Evolutionary conservation across 1,139 yeast genomes (phyloP).

Genomic region (Kurtzmaniella quercitrusa): DNA sequence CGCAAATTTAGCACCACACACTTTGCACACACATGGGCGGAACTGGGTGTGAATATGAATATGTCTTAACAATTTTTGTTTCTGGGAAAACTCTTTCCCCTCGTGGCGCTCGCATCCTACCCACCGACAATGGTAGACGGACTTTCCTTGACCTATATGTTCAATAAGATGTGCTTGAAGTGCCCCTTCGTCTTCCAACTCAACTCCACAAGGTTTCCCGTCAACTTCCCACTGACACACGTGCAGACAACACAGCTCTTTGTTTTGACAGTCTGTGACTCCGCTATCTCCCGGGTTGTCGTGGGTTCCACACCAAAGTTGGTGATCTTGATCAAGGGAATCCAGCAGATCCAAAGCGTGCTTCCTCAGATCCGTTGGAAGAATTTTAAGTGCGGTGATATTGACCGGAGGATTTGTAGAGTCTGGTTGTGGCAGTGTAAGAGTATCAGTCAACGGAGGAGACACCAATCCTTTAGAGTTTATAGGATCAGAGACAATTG

Average conservation of each 20-base stretch:
- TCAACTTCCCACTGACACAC: conserved; percentile 46
- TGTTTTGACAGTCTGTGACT: neutral
- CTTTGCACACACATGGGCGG: conserved; percentile 67
- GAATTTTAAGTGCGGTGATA: conserved; percentile 34
- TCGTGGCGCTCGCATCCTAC: conserved; percentile 64
- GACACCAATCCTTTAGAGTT: neutral
- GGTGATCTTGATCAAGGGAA: neutral
- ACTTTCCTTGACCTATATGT: conserved; percentile 75
- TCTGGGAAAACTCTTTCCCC: conserved; percentile 64
- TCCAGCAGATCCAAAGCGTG: conserved; percentile 1
- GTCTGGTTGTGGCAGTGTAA: neutral
- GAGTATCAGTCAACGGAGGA: conserved; percentile 3
- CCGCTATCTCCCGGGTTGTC: conserved; percentile 6
- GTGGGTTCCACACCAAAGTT: conserved; percentile 1
- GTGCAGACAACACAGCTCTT: conserved; percentile 9
- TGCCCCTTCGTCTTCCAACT: conserved; percentile 51
- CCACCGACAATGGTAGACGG: conserved; percentile 74
- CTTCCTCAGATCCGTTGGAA: conserved; percentile 22
- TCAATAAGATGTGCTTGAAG: conserved; percentile 68
- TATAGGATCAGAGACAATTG: no score
- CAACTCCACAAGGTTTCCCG: conserved; percentile 45
- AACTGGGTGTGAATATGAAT: conserved; percentile 83
- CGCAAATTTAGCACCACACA: conserved; percentile 69
- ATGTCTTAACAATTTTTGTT: conserved; percentile 84
- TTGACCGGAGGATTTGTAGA: conserved; percentile 12